Base-by-base conservation (phyloP, 140 eudicot genomes). In the Bidens hawaiensis region DNA sequence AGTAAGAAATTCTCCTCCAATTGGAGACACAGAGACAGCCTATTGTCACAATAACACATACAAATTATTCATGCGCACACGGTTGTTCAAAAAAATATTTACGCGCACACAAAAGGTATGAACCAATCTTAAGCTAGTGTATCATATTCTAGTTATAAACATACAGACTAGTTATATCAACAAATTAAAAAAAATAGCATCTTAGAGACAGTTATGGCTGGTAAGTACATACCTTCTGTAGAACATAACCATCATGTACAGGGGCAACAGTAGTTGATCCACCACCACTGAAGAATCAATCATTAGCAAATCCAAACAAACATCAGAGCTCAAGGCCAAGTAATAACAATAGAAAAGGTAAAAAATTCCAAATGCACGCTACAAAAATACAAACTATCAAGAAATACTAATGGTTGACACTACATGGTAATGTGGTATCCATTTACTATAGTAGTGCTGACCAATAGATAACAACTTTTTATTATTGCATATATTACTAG, bases 231-330 rank as follows among this genome's bases (percentile, higher is more conserved):
- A 93, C 99, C 99, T 93, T 93, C 70, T 88, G 99, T 78, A 93
- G 85, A 72, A 93, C 99, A 81, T 88, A 93, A 56, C 99, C 99
- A 85, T 93, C 99, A 34, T 93, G 99, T 26, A 93, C 99, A 11
- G 99, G 95, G 69, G 95, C 96, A 76, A 93, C 84, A 3, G 89
- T 93, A 65, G 99, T 93, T 36, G 96, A 93, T 71, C 99, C 99
- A 67, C 99, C 99, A 66, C 99, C 99, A 66, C 99, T 93, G 78
- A 69, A 76, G 12, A 74, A 54, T 55, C 27, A 45, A 55, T 51
- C 33, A 50, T 63, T 23, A 63, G 53, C 13, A 62, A 43, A 10
- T 13, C 61, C 53, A 56, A 18, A n/a, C n/a, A n/a, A n/a, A 36
- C 22, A 67, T 78, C 41, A 73, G 67, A 4, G 46, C 46, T 30